These are phyloP conservation scores for Raphanus hybrid DNA, from an alignment of 441 rosid species.

Conservation along the genomic window DNA sequence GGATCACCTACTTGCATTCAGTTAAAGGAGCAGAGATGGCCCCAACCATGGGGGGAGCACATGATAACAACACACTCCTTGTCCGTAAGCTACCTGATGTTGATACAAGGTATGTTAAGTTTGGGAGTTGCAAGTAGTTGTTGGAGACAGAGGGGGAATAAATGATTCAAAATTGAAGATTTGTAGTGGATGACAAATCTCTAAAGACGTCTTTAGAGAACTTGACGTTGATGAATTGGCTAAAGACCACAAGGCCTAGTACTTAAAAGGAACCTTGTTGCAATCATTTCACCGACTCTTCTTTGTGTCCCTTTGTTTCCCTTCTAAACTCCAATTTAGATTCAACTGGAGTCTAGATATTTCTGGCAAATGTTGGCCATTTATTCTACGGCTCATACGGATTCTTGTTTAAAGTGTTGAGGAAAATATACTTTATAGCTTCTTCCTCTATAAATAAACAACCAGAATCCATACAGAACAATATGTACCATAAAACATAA, in stretches of 20 bases:
- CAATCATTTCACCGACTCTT: background rate
- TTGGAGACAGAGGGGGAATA: background rate
- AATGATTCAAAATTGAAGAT: background rate
- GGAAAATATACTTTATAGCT: constrained; percentile 16
- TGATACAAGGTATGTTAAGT: constrained; percentile 57
- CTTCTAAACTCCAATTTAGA: constrained; percentile 23
- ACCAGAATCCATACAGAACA: background rate
- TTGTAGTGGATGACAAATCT: background rate
- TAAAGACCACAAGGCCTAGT: constrained; percentile 69
- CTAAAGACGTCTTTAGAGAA: too few relatives aligned
- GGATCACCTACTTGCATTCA: constrained; percentile 77
- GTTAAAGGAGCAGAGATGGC: constrained; percentile 71
- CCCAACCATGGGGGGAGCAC: constrained; percentile 54
- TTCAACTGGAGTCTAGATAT: constrained; percentile 19
- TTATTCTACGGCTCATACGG: constrained; percentile 1
- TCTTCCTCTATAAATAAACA: constrained; percentile 8
- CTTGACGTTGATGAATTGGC: constrained; percentile 84
- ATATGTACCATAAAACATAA: too few relatives aligned
- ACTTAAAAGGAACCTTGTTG: constrained; percentile 22
- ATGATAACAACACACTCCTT: constrained; percentile 70
- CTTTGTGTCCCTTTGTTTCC: constrained; percentile 13
- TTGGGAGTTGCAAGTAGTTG: background rate
- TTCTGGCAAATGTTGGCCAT: constrained; percentile 28
- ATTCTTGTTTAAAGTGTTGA: constrained; percentile 24
- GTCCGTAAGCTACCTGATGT: constrained; percentile 74